Base-by-base conservation (phyloP, 2,329 filamentous ascomycete genomes). In the Dendrostoma leiphaemia region DNA sequence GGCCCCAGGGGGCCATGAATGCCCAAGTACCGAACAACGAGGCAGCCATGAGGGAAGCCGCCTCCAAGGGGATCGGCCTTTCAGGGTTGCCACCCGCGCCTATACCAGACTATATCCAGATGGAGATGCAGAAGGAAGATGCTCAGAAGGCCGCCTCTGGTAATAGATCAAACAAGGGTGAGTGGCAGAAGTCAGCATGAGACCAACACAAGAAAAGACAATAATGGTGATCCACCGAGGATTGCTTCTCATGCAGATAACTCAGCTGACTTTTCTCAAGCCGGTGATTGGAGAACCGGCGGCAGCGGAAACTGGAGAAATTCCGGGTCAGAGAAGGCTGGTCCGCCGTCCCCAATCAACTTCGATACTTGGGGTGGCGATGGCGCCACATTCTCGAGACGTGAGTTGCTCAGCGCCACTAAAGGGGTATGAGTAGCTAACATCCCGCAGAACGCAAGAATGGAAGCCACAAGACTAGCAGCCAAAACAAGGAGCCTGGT, bases 401-500 rank as follows among this genome's bases (percentile, higher is more conserved):
- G 54, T 56, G 45, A 49, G 54, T 21, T 15, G 2, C 32, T 4
- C 4, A 12, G 7, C 21, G 26, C 26, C 4, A 8, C 12, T 3
- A 32, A 9, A 15, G 4, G 19, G 12, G 17, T 13, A n/a, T 28
- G 1, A 17, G n/a, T 12, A 35, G 26, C 12, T 24, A 26, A 32
- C 37, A 17, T 32, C 17, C 12, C 9, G 15, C 35, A 54, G 55
- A 26, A 17, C 47, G 37, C 10, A 44, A 51, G 29, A 54, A 29
- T 28, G 51, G 35, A 23, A 49, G 47, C 35, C 23, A 50, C 29
- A 32, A 38, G 12, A n/a, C 17, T 19, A 46, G 51, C 3, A 54
- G 51, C 45, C 46, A 47, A 12, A 54, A 51, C 17, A 31, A 23
- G n/a, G 41, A 29, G 4, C 45, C 35, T 19, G 48, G 54, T 57